These are phyloP conservation scores for Moesziomyces parantarcticus DNA, from an alignment of 1,284 basidiomycete species.

Conservation along the genomic window DNA sequence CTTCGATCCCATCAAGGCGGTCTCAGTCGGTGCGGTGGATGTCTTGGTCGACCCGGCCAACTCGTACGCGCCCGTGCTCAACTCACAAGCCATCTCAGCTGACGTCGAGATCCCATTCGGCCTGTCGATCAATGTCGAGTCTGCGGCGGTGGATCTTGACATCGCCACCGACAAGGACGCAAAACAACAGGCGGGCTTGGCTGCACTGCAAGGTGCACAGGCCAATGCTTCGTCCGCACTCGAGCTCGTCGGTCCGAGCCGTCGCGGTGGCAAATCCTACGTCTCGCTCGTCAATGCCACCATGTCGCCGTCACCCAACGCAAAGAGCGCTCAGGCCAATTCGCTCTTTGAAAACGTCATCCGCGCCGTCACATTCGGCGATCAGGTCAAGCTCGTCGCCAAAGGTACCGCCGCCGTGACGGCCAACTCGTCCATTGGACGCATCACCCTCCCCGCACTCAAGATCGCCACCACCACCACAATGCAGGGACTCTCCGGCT, in stretches of 20 bases:
- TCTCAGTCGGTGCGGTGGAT: conserved; percentile 75
- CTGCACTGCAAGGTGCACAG: conserved; percentile 65
- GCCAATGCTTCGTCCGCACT: conserved; percentile 23
- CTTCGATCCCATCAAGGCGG: conserved; percentile 77
- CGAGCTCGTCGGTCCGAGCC: conserved; percentile 66
- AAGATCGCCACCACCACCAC: conserved; percentile 77
- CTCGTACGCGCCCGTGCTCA: conserved; percentile 74
- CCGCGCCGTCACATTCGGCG: conserved; percentile 66
- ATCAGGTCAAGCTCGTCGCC: conserved; percentile 73
- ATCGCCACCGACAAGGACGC: conserved; percentile 73
- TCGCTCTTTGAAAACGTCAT: conserved; percentile 54
- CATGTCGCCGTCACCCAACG: conserved; percentile 71
- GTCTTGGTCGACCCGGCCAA: conserved; percentile 73
- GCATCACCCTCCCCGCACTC: conserved; percentile 76
- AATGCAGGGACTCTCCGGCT: conserved; percentile 75
- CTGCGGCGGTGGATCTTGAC: conserved; percentile 76
- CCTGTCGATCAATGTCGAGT: conserved; percentile 75
- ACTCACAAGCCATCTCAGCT: conserved; percentile 75
- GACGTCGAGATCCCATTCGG: conserved; percentile 78
- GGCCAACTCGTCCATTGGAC: conserved; percentile 76
- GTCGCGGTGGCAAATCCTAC: conserved; percentile 76
- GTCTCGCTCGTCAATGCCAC: conserved; percentile 75
- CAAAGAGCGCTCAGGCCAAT: conserved; percentile 69
- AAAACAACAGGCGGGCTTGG: conserved; percentile 67
- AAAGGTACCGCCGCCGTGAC: conserved; percentile 76